Evolutionary conservation across 164 flowering plant species (phyloP), one percentile per base, ranked within the genome.

Genomic region (Kingdonia uniflora): DNA sequence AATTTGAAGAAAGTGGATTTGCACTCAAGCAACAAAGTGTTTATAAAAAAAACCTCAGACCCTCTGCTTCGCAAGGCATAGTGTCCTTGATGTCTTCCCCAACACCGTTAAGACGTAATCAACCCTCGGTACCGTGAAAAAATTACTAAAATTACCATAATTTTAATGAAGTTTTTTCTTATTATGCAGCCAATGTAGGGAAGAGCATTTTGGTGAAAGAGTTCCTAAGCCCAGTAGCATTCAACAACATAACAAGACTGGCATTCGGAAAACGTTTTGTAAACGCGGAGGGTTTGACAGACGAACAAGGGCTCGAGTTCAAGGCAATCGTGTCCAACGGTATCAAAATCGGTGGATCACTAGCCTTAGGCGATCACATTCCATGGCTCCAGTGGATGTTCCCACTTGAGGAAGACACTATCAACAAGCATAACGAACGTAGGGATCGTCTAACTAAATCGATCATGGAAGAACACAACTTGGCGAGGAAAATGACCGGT

Each of bases 391-490:
- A 76, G 0, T 73, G 74, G 71, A 29, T 76, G 62, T 74, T 71
- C 68, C 72, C 71, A 5, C 64, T 62, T 2, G 74, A 74, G 21
- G 66, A 65, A 43, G 65, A 61, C 42, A 75, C 75, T 0, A 60
- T 71, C 4, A 65, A 51, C 6, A 68, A 69, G 42, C 80, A 74
- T 11, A 62, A 62, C 1, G 67, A 67, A 0, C 72, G 70, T 1
- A 44, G 76, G 42, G 76, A 75, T 41, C 46, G 56, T 0, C 71
- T 78, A 60, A 76, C 83, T 23, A 63, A 53, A 26, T 54, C 62
- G 46, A 76, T 78, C 49, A 78, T 78, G 83, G 76, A 76, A n/a
- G 83, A 78, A 56, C 80, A 78, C 56, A 65, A 78, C 6, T 55
- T 48, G 6, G 75, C 76, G 6, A 66, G 78, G 6, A 50, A 61